Conservation (phyloP, 2,329 filamentous ascomycete genomes). For the Tolypocladium paradoxum region DNA sequence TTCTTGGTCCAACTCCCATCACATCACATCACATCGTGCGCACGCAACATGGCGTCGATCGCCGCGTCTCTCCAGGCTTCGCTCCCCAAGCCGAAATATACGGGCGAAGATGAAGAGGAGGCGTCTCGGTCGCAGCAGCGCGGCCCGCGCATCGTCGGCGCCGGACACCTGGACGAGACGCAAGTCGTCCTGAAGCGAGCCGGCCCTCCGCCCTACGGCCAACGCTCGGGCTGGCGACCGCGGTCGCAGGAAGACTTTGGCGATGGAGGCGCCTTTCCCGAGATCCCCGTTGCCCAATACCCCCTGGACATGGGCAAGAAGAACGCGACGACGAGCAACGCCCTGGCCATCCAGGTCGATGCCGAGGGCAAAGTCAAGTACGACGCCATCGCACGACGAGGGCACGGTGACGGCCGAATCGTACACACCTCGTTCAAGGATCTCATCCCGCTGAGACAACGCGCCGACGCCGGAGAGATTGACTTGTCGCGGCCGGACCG, state of each 20-base stretch:
- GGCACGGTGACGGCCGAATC: slow-evolving; percentile 72
- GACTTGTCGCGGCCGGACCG: slow-evolving; percentile 74
- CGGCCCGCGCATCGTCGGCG: slow-evolving; percentile 72
- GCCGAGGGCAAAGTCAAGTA: slow-evolving; percentile 90
- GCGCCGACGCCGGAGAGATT: slow-evolving; percentile 85
- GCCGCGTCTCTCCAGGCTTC: slow-evolving; percentile 64
- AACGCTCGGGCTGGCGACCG: slow-evolving; percentile 83
- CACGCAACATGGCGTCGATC: slow-evolving; percentile 49
- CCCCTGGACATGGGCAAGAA: slow-evolving; percentile 92
- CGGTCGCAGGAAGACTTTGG: slow-evolving; percentile 84
- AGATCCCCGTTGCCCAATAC: slow-evolving; percentile 89
- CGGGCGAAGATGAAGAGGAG: slow-evolving; percentile 76
- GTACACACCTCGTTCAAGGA: slow-evolving; percentile 96
- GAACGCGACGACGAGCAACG: slow-evolving; percentile 62
- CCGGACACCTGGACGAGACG: slow-evolving; percentile 70
- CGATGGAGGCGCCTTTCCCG: slow-evolving; percentile 92
- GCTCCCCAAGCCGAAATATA: slow-evolving; percentile 84
- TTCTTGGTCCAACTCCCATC: slow-evolving; percentile 9
- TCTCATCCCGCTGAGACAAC: slow-evolving; percentile 84
- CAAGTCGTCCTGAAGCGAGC: slow-evolving; percentile 76
- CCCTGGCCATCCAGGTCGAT: slow-evolving; percentile 86
- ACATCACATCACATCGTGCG: slow-evolving; percentile 10
- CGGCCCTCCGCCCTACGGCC: slow-evolving; percentile 80
- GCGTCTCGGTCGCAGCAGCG: slow-evolving; percentile 60
- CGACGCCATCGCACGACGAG: slow-evolving; percentile 84